These are phyloP conservation scores for Elaeis guineensis DNA, from an alignment of 176 grass and related monocot species.

Conservation along the genomic window DNA sequence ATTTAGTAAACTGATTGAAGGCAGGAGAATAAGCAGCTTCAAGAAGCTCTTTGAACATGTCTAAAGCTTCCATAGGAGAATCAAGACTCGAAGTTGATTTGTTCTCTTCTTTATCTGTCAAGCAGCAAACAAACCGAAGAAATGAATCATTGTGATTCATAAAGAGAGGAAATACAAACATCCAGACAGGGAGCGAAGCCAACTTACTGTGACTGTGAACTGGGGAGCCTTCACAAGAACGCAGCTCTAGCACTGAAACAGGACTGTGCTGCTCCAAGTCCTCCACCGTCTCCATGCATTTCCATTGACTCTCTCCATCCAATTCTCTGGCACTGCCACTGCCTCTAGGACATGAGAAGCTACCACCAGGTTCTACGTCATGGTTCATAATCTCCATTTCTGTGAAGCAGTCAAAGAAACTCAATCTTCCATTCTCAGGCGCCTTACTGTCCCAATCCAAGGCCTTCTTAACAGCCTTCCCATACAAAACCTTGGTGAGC, in stretches of 20 bases:
- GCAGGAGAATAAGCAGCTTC: conserved; percentile 48
- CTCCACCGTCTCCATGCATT: conserved; percentile 13
- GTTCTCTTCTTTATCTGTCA: conserved; percentile 24
- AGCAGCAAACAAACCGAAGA: too few relatives aligned
- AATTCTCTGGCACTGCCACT: conserved; percentile 12
- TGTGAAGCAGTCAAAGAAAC: background rate
- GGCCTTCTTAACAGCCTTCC: conserved; percentile 11
- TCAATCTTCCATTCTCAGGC: background rate
- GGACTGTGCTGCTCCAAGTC: conserved; percentile 69
- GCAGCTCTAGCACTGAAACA: conserved; percentile 65
- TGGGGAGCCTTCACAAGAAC: conserved; percentile 39
- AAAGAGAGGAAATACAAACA: too few relatives aligned
- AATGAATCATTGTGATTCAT: too few relatives aligned
- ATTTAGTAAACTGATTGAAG: conserved; percentile 25
- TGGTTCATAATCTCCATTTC: background rate
- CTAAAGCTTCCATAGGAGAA: conserved; percentile 31
- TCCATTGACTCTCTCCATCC: background rate
- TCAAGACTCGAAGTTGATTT: background rate
- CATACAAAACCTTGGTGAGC: conserved; percentile 49
- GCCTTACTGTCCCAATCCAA: conserved; percentile 33
- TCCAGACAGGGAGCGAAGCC: too few relatives aligned
- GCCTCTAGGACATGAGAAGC: background rate
- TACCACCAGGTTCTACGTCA: background rate
- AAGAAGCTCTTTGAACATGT: conserved; percentile 52
- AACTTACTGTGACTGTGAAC: conserved; percentile 22